phyloP scores from a whole-genome alignment of 768 basidiomycete genomes.

The Mycena galopus region DNA sequence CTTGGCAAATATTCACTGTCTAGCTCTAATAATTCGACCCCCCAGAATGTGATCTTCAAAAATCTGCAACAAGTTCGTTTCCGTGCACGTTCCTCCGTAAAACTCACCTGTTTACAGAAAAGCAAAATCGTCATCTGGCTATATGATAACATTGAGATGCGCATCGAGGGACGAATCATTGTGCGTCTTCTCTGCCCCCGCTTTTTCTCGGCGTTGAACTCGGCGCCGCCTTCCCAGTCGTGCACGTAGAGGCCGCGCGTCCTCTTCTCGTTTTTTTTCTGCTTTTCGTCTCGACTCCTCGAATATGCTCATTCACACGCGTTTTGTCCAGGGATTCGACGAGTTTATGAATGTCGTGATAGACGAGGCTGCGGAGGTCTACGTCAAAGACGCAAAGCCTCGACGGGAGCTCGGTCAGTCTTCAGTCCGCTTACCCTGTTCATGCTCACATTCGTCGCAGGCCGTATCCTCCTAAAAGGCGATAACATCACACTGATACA shows the following conservation, averaged over 20 bases:
- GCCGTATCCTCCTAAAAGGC: conserved; percentile 95
- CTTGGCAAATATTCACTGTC: conserved; percentile 4
- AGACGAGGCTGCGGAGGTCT: conserved; percentile 94
- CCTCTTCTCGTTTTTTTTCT: conserved; percentile 24
- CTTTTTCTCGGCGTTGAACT: conserved; percentile 20
- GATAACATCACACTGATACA: conserved; percentile 99
- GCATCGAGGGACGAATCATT: conserved; percentile 95
- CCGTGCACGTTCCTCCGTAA: not conserved
- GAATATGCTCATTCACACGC: conserved; percentile 39
- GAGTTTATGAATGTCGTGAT: conserved; percentile 99
- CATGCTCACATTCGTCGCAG: conserved; percentile 54
- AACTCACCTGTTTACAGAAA: conserved; percentile 61
- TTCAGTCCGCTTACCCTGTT: not conserved
- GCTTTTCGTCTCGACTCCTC: conserved; percentile 19
- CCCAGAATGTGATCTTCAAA: conserved; percentile 97
- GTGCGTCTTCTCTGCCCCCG: conserved; percentile 64
- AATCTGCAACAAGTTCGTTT: conserved; percentile 84
- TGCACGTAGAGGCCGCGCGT: conserved; percentile 21
- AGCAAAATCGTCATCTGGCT: conserved; percentile 93
- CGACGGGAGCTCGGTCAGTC: conserved; percentile 83
- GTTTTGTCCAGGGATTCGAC: conserved; percentile 87
- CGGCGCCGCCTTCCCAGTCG: conserved; percentile 32
- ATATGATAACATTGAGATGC: conserved; percentile 96
- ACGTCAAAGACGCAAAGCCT: conserved; percentile 90
- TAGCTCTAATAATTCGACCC: conserved; percentile 23